These are phyloP conservation scores for Psilocybe tampanensis DNA, from an alignment of 768 basidiomycete genomes.

Conservation along the genomic window DNA sequence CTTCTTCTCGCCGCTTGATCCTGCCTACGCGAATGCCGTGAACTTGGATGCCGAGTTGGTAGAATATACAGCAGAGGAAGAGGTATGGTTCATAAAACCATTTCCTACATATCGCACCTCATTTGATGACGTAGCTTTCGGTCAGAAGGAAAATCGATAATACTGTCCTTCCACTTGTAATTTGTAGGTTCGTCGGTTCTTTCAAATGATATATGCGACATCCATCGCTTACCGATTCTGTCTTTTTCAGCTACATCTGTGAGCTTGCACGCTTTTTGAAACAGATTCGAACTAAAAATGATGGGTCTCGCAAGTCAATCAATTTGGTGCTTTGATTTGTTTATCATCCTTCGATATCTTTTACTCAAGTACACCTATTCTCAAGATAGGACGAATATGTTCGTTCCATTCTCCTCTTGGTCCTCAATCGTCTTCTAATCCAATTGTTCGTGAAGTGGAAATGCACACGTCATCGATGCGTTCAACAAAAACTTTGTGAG, in stretches of 20 bases:
- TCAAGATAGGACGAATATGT: slow-evolving; percentile 62
- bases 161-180: slow-evolving; percentile 50
- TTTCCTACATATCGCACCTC: background rate
- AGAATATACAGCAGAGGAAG: slow-evolving; percentile 50
- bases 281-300: slow-evolving; percentile 14
- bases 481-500: slow-evolving; percentile 58
- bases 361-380: background rate
- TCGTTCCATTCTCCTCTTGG: slow-evolving; percentile 8
- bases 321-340: slow-evolving; percentile 38
- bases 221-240: background rate
- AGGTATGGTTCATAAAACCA: slow-evolving; percentile 31
- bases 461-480: slow-evolving; percentile 51
- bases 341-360: background rate
- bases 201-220: background rate
- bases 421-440: background rate
- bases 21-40: slow-evolving; percentile 49
- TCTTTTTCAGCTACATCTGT: slow-evolving; percentile 47
- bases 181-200: slow-evolving; percentile 42
- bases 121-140: slow-evolving; percentile 29
- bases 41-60: slow-evolving; percentile 51
- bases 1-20: slow-evolving; percentile 52
- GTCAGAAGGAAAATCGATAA: slow-evolving; percentile 55
- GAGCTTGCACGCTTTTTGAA: slow-evolving; percentile 20
- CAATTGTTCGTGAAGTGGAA: slow-evolving; percentile 40
- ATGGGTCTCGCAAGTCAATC: slow-evolving; percentile 37